Evolutionary conservation across 441 rosid genomes (phyloP), one percentile per base, ranked within the genome.

Genomic region (Corymbia citriodora): DNA sequence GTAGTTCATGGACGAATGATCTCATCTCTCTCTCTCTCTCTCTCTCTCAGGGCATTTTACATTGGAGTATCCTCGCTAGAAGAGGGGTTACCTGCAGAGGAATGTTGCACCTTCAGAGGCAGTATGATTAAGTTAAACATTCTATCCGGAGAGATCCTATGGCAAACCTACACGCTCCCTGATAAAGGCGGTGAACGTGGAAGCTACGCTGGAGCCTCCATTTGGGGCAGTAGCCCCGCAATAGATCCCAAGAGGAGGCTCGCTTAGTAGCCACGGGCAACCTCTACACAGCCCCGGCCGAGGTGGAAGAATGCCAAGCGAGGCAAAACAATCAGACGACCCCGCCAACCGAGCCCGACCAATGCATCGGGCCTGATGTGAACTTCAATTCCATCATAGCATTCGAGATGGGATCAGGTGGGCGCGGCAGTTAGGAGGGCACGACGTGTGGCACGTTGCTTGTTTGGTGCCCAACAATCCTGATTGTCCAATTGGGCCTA

Each of bases 181-280:
- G 92, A 94, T 52, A 95, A 95, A 65, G 89, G 91, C 7, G 94
- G 95, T 53, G 68, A 61, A 57, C n/a, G 65, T 2, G 93, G 92
- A 10, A 94, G 92, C 88, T 95, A 94, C 59, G 74, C 95, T 13
- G 94, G 95, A 33, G 96, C 93, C 27, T 93, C 94, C 72, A 86
- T 94, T 5, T 94, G 94, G 95, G 95, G 96, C 31, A 95, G 95
- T 92, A 94, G 95, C 92, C 95, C 95, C 3, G 53, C 95, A 7
- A 94, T 93, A 17, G 95, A 94, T 48, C 50, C 55, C 23, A 4
- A 9, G 4, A 91, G 94, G 88, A 91, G 90, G 57, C 92, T 88
- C 8, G 93, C 94, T 4, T 93, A 92, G 90, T 92, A 13, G 94
- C 90, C 89, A 95, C 94, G 5, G 93, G 96, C 10, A 95, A 94